These are phyloP conservation scores for Solanum pinnatisectum DNA, from an alignment of 257 asterid genomes.

Conservation along the genomic window DNA sequence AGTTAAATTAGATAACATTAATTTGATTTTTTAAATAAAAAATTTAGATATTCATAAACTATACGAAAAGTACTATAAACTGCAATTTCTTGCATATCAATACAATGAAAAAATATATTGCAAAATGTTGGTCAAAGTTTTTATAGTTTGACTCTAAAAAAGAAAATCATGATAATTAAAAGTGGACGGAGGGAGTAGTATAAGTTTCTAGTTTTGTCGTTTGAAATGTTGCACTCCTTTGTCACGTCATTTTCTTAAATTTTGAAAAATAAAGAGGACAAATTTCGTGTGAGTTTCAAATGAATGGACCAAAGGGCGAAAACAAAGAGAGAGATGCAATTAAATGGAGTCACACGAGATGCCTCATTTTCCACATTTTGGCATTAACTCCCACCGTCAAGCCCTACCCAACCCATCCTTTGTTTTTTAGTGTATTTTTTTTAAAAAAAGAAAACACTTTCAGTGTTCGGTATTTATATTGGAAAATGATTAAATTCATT, in stretches of 20 bases:
- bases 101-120: too few relatives aligned
- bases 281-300: not conserved
- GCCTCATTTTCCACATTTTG: not conserved
- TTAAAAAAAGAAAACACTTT: too few relatives aligned
- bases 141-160: too few relatives aligned
- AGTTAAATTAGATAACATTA: too few relatives aligned
- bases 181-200: too few relatives aligned
- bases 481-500: too few relatives aligned
- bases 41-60: too few relatives aligned
- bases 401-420: not conserved
- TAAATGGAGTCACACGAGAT: not conserved
- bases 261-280: not conserved
- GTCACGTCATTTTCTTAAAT: not conserved
- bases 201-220: not conserved
- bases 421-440: not conserved
- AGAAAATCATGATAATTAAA: too few relatives aligned
- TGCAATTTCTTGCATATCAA: too few relatives aligned
- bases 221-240: not conserved
- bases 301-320: not conserved
- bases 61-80: too few relatives aligned
- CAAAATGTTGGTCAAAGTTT: too few relatives aligned
- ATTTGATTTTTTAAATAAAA: too few relatives aligned
- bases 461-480: rapidly evolving
- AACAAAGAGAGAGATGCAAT: not conserved
- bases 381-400: not conserved